phyloP scores from a whole-genome alignment of 495 filamentous ascomycete genomes.

The Penicillium longicatenatum region DNA sequence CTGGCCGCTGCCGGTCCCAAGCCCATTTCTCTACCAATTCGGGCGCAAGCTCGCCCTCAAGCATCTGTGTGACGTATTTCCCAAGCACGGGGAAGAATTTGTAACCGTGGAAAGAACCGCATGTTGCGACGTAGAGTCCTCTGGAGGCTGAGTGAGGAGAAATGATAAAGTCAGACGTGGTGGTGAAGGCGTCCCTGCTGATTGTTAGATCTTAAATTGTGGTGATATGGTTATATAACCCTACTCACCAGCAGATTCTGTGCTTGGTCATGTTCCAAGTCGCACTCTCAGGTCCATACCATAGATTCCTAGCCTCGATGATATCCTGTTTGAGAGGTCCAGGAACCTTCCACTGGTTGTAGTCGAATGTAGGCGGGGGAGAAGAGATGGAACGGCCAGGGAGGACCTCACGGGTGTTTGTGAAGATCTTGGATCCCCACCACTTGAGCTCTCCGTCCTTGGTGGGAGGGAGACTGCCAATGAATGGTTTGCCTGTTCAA shows the following conservation, averaged over 20 bases:
- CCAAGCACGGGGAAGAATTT: slow-evolving; percentile 65
- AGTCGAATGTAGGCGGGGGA: slow-evolving; percentile 43
- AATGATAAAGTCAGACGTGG: slow-evolving; percentile 60
- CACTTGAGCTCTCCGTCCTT: slow-evolving; percentile 51
- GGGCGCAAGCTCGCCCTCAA: slow-evolving; percentile 47
- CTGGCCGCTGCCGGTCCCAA: slow-evolving; percentile 54
- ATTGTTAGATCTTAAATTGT: slow-evolving; percentile 11
- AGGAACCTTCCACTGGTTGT: slow-evolving; percentile 53
- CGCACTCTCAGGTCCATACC: slow-evolving; percentile 40
- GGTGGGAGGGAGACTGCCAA: slow-evolving; percentile 35
- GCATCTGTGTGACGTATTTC: slow-evolving; percentile 58
- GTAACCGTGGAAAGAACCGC: slow-evolving; percentile 54
- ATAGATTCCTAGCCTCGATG: slow-evolving; percentile 34
- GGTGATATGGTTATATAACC: neutral
- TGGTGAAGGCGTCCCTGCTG: slow-evolving; percentile 40
- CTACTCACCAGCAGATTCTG: slow-evolving; percentile 48
- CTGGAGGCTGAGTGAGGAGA: slow-evolving; percentile 52
- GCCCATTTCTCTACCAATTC: slow-evolving; percentile 52
- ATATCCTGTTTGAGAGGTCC: slow-evolving; percentile 38
- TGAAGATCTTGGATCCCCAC: slow-evolving; percentile 55
- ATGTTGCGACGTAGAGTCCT: slow-evolving; percentile 52
- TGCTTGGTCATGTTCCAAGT: slow-evolving; percentile 41
- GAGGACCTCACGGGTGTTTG: slow-evolving; percentile 47
- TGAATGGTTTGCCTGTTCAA: slow-evolving; percentile 32
- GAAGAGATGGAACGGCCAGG: slow-evolving; percentile 49